Percentiles rank a stretch among this genome's conserved stretches.
Evolutionary conservation across 2,329 filamentous ascomycete species (phyloP).

Genomic region (Hymenoscyphus scutula): DNA sequence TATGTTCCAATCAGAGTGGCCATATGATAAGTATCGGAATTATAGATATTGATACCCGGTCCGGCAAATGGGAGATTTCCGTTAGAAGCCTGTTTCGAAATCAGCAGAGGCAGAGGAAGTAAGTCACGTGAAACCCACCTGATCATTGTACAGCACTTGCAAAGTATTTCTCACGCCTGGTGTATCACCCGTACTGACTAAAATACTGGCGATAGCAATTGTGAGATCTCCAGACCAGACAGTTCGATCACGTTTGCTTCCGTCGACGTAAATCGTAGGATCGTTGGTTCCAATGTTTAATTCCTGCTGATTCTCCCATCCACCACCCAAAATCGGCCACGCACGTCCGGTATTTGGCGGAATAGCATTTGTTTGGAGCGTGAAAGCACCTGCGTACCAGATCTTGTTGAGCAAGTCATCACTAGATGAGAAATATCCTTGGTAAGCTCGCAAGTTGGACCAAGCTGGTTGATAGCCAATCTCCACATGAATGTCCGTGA

Average conservation of each 20-base stretch:
- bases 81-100: conserved; percentile 30
- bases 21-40: conserved; percentile 55
- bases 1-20: conserved; percentile 57
- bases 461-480: conserved; percentile 43
- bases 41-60: conserved; percentile 40
- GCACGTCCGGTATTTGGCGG: conserved; percentile 35
- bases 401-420: conserved; percentile 52
- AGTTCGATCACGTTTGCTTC: conserved; percentile 56
- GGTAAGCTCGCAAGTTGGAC: conserved; percentile 46
- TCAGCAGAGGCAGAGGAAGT: background rate
- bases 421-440: conserved; percentile 52
- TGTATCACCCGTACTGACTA: conserved; percentile 54
- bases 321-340: conserved; percentile 31
- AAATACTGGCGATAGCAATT: conserved; percentile 52
- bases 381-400: conserved; percentile 51
- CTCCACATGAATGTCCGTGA: conserved; percentile 37
- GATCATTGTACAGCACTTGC: conserved; percentile 44
- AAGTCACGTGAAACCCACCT: conserved; percentile 13
- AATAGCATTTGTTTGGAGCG: conserved; percentile 36
- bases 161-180: conserved; percentile 49
- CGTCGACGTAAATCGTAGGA: conserved; percentile 44
- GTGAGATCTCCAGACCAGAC: conserved; percentile 63
- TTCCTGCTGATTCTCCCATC: conserved; percentile 44
- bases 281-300: conserved; percentile 36
- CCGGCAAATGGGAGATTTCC: conserved; percentile 51